Base-by-base conservation (phyloP, 2,329 filamentous ascomycete species). In the Exophiala phaeomuriformis region DNA sequence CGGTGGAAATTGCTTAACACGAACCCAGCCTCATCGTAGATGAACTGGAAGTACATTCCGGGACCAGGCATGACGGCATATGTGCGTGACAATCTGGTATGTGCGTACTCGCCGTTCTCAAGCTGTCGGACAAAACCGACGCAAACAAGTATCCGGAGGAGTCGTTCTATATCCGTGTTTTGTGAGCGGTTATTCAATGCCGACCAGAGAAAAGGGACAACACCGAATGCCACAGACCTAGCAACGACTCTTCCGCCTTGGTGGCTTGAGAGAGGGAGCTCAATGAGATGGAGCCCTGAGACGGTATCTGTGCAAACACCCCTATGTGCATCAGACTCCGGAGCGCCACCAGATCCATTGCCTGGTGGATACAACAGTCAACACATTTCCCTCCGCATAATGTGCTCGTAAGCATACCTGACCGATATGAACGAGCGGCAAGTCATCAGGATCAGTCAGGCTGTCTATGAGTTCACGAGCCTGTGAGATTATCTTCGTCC, bases 251-350 rank as follows among this genome's bases (percentile, higher is more conserved):
- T 29, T 52, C 40, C 33, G 51, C 56, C 19, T 41, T 48, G 19
- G 47, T 53, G 10, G 32, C 47, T 28, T 51, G 41, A 7, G 49
- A 52, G 28, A 56, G 36, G 7, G 51, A 49, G 8, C 33, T 48
- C 30, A 53, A 39, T 27, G 53, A 56, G 32, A 56, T 50, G 35
- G 53, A 56, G 6, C 61, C 62, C 5, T 58, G 61, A 2, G 53
- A 53, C 2, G 62, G 63, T 28, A 64, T 62, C 8, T 56, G 51
- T 12, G 61, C 52, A 39, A 64, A 61, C 9, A 63, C 61, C 4
- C 61, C 61, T 4, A 57, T 55, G 19, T 59, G 52, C 9, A 64
- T 50, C 10, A 64, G 48, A 2, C 62, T 51, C 36, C 63, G 54
- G 8, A 64, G 35, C 1, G 62, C 52, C 28, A 57, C 62, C 33